Base-by-base conservation (phyloP, 2,329 filamentous ascomycete species). In the Nigrospora osmanthi region DNA sequence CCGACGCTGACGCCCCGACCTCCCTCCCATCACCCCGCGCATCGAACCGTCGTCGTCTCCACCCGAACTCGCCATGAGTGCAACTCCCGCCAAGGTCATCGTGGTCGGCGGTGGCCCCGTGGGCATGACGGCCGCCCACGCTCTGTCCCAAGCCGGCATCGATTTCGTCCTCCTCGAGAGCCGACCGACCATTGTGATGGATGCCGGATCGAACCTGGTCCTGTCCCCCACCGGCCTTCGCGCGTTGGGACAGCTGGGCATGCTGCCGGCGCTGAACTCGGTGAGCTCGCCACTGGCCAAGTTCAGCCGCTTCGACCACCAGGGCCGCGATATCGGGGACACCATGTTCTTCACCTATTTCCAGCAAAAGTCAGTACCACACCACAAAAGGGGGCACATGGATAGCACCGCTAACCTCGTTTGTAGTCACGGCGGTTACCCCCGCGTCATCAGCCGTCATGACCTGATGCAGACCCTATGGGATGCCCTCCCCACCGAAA, bases 81-180 rank as follows among this genome's bases (percentile, higher is more conserved):
- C 6, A n/a, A 6, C 6, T 14, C 10, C 34, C n/a, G 6, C 34
- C 34, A 35, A 35, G 34, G 53, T 56, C 32, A 47, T 60, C 15
- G 47, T 60, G 34, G 50, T 50, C 13, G 58, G 58, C 11, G 57
- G 48, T 31, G 58, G 58, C 6, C 54, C 58, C 4, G 52, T 53
- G 11, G 57, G 57, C 9, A 49, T 60, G 11, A 49, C 48, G 11
- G 50, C 58, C 11, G 57, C 57, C 34, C 56, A 58, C 44, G 49
- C 55, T 6, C 50, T 60, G 10, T 52, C 53, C 34, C 47, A 48
- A 34, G 55, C 52, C 11, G 47, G 47, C 16, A 58, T 68, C 28
- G 58, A 66, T 42, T 68, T 65, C 12, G 47, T 64, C 36, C 42
- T 68, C 5, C 62, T 68, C 3, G 65, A 68, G 42, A 28, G 40